These are phyloP conservation scores for Prinsepia uniflora DNA, from an alignment of 306 rosid species.

Conservation along the genomic window DNA sequence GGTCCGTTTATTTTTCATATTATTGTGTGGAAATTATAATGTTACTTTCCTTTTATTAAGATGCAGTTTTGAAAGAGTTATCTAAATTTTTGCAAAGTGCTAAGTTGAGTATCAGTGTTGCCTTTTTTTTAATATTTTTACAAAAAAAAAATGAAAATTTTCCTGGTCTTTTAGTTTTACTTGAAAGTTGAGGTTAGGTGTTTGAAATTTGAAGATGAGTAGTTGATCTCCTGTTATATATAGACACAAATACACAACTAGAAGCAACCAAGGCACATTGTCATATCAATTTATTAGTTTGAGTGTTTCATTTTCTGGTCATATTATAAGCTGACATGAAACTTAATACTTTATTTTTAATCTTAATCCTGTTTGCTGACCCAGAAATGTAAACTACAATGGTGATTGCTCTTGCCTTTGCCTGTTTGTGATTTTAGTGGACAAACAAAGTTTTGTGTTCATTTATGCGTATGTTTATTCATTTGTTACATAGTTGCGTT, in stretches of 20 bases:
- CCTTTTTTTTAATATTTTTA: neutral
- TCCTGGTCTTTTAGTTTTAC: neutral
- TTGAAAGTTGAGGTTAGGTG: neutral
- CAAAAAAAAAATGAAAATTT: neutral
- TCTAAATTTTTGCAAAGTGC: no score
- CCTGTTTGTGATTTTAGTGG: no score
- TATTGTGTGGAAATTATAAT: neutral
- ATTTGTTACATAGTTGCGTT: no score
- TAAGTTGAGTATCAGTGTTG: no score
- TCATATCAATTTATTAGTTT: neutral
- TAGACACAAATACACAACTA: neutral
- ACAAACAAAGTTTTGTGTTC: no score
- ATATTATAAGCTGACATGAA: neutral
- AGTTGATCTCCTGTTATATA: neutral
- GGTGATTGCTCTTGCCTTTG: no score
- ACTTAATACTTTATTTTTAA: no score
- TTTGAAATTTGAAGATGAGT: neutral
- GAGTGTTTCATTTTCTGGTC: neutral
- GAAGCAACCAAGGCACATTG: neutral
- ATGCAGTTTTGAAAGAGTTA: neutral
- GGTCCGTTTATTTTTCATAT: conserved; percentile 38
- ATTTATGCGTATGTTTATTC: no score
- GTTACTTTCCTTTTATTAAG: neutral
- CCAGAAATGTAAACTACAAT: no score
- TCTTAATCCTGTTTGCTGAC: no score